A percentile compares a stretch with the other conserved stretches of the same genome.
Evolutionary conservation across 1,139 yeast genomes (phyloP).

Genomic region (Blastobotrys malaysiensis): DNA sequence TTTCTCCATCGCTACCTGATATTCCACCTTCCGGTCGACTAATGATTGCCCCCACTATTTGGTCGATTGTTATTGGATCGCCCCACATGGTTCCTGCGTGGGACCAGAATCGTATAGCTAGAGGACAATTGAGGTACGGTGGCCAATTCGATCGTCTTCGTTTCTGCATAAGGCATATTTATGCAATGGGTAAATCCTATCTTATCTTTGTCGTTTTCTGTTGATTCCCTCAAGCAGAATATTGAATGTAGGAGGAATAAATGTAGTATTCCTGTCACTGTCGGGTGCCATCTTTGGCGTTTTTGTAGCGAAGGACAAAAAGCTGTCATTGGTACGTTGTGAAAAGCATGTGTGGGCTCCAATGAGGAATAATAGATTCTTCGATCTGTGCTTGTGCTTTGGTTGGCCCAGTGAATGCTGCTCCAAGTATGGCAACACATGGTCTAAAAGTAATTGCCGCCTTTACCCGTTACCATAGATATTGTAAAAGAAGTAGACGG

Average conservation of each 20-base stretch:
- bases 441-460: no score
- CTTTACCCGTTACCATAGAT: no score
- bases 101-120: not conserved
- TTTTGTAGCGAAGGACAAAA: not conserved
- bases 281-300: not conserved
- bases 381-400: no score
- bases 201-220: not conserved
- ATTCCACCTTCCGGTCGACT: not conserved
- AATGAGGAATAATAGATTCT: no score
- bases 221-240: not conserved
- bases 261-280: not conserved
- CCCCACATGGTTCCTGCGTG: not conserved
- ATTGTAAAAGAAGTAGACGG: no score
- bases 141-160: not conserved
- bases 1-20: not conserved
- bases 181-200: not conserved
- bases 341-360: no score
- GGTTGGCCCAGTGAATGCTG: no score
- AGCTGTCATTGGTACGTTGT: not conserved
- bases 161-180: no score
- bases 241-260: not conserved
- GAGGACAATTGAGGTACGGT: not conserved
- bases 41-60: not conserved
- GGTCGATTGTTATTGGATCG: not conserved
- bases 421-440: no score